A percentile compares a stretch with the other conserved stretches of the same genome.
Evolutionary conservation across 2,329 filamentous ascomycete species (phyloP).

Genomic region (Paracoccidioides brasiliensis): DNA sequence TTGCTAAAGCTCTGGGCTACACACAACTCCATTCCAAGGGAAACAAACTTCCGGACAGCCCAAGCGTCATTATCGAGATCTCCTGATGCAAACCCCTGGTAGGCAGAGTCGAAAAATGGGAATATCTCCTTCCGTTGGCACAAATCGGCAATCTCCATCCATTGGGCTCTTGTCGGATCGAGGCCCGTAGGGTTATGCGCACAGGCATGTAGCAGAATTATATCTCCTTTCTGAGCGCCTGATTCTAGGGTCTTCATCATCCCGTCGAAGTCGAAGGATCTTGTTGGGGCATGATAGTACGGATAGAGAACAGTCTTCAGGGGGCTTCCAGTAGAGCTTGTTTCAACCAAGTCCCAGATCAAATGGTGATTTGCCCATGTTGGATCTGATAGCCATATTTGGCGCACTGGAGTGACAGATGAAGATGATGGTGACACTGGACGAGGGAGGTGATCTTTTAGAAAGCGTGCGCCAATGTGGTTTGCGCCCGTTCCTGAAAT

Average conservation of each 20-base stretch:
- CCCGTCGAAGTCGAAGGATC: constrained; percentile 33
- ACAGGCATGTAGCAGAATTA: constrained; percentile 85
- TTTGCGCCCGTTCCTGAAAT: constrained; percentile 94
- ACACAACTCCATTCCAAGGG: constrained; percentile 62
- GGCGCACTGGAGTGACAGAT: constrained; percentile 29
- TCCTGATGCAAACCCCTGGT: constrained; percentile 93
- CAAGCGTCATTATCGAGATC: constrained; percentile 72
- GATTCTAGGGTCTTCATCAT: constrained; percentile 78
- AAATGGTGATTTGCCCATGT: constrained; percentile 98
- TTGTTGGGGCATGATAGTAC: constrained; percentile 62
- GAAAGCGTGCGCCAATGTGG: constrained; percentile 82
- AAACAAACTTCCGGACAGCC: constrained; percentile 81
- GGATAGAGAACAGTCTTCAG: constrained; percentile 68
- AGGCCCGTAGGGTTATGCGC: constrained; percentile 97
- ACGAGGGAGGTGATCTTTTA: constrained; percentile 64
- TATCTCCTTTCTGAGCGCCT: constrained; percentile 63
- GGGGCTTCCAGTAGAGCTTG: constrained; percentile 61
- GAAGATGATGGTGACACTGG: neutral
- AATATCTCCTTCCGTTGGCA: constrained; percentile 74
- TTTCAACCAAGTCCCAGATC: constrained; percentile 51
- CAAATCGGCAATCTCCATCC: constrained; percentile 70
- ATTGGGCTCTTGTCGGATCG: constrained; percentile 83
- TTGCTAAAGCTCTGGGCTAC: constrained; percentile 50
- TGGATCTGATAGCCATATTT: constrained; percentile 81
- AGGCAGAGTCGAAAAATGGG: constrained; percentile 95